phyloP scores from a whole-genome alignment of 768 basidiomycete genomes.

The Neoboletus brunneissimus region DNA sequence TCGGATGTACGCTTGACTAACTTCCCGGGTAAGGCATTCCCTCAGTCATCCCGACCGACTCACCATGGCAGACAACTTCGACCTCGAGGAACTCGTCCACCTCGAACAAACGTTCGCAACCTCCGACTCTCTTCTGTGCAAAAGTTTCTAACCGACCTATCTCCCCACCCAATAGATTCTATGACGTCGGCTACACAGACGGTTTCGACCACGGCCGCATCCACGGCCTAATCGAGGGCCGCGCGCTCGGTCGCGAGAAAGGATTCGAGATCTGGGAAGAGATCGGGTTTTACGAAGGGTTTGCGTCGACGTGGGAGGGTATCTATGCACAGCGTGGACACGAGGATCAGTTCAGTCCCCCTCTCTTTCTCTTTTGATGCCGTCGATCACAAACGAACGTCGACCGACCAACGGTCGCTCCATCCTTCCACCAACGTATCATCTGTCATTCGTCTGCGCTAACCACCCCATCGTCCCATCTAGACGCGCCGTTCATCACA shows the following conservation, averaged over 20 bases:
- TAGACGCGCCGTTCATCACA: conserved; percentile 62
- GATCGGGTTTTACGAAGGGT: conserved; percentile 89
- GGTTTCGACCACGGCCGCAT: conserved; percentile 84
- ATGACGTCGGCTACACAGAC: conserved; percentile 69
- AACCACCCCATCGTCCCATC: not conserved
- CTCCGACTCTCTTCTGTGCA: too few species aligned
- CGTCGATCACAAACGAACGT: not conserved
- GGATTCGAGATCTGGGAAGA: conserved; percentile 98
- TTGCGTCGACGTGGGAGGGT: conserved; percentile 67
- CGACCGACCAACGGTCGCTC: not conserved
- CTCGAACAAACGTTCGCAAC: conserved; percentile 59
- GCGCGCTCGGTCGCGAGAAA: conserved; percentile 84
- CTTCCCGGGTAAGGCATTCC: too few species aligned
- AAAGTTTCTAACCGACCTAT: not conserved
- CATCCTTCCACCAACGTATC: not conserved
- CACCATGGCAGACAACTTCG: conserved; percentile 35
- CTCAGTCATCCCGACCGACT: not conserved
- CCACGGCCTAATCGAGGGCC: conserved; percentile 89
- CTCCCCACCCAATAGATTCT: conserved; percentile 55
- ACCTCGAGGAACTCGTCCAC: conserved; percentile 58
- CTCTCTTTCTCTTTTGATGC: not conserved
- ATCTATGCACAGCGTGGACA: conserved; percentile 39
- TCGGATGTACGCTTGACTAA: too few species aligned
- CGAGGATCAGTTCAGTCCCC: conserved; percentile 13
- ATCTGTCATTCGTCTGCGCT: too few species aligned